These are phyloP conservation scores for Westerdykella sp. DNA, from an alignment of 2,329 filamentous ascomycete species.

Conservation along the genomic window DNA sequence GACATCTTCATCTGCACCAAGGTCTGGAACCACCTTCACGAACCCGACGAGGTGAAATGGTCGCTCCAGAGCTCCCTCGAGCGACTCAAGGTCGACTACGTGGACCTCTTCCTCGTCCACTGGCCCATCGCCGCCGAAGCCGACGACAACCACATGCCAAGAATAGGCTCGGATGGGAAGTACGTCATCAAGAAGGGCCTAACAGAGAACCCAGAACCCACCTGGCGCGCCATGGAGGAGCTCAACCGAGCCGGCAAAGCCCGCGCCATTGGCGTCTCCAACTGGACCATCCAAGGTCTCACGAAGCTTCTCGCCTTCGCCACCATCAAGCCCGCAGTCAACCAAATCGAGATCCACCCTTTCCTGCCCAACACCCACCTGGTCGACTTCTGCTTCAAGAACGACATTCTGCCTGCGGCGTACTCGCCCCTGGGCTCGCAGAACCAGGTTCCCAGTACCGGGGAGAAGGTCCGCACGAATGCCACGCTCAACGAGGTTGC, in stretches of 20 bases:
- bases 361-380: constrained; percentile 62
- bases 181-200: constrained; percentile 60
- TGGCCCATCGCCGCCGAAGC: constrained; percentile 49
- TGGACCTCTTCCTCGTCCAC: constrained; percentile 68
- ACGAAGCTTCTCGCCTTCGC: constrained; percentile 62
- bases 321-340: constrained; percentile 60
- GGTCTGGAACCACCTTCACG: constrained; percentile 53
- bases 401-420: constrained; percentile 56
- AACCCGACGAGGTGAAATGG: constrained; percentile 54
- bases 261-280: constrained; percentile 65
- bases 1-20: constrained; percentile 72
- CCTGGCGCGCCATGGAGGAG: constrained; percentile 63
- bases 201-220: constrained; percentile 60
- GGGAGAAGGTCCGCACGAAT: constrained; percentile 65
- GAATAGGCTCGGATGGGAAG: constrained; percentile 50
- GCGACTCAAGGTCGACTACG: constrained; percentile 56
- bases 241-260: constrained; percentile 55
- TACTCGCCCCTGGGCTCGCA: constrained; percentile 66
- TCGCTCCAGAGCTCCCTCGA: constrained; percentile 56
- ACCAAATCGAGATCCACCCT: constrained; percentile 70
- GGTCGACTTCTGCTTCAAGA: constrained; percentile 52
- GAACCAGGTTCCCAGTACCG: constrained; percentile 62
- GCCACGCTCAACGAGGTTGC: constrained; percentile 59
- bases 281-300: constrained; percentile 62
- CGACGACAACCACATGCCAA: constrained; percentile 48